Conservation (phyloP, 257 asterid genomes). For the Oldenlandia corymbosa region DNA sequence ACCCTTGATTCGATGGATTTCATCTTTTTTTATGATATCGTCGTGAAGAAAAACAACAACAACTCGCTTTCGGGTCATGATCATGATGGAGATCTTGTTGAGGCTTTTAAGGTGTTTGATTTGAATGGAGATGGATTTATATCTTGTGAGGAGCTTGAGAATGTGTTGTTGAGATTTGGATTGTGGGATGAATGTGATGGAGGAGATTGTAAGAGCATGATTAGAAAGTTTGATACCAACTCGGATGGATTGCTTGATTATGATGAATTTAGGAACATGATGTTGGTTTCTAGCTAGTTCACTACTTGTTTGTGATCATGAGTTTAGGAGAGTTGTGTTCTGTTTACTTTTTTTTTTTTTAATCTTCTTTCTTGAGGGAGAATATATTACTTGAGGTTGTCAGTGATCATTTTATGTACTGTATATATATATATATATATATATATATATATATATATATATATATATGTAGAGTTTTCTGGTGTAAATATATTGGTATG, state of each 20-base stretch:
- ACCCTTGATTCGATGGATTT: slow-evolving; percentile 30
- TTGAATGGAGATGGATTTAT: slow-evolving; percentile 34
- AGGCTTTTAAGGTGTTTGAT: slow-evolving; percentile 29
- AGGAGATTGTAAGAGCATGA: slow-evolving; percentile 38
- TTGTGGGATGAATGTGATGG: slow-evolving; percentile 26
- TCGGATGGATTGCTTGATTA: slow-evolving; percentile 59
- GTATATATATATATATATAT: too few relatives aligned
- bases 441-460: too few relatives aligned
- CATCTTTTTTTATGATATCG: slow-evolving; percentile 20
- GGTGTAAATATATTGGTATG: too few relatives aligned
- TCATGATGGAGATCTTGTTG: slow-evolving; percentile 16
- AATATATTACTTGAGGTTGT: too few relatives aligned
- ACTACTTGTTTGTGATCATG: too few relatives aligned
- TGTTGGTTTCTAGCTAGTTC: slow-evolving; percentile 20
- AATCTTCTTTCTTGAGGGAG: too few relatives aligned
- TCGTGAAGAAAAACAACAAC: slow-evolving; percentile 8
- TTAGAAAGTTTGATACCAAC: slow-evolving; percentile 39
- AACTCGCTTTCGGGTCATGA: too few relatives aligned
- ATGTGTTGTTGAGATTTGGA: slow-evolving; percentile 24
- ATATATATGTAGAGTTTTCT: too few relatives aligned
- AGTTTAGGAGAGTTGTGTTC: too few relatives aligned
- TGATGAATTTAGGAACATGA: slow-evolving; percentile 61
- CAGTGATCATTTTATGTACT: too few relatives aligned
- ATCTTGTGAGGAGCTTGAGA: slow-evolving; percentile 28
- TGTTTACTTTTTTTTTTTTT: too few relatives aligned